phyloP scores from a whole-genome alignment of 176 grass and related monocot genomes.

The Rhynchospora breviuscula region DNA sequence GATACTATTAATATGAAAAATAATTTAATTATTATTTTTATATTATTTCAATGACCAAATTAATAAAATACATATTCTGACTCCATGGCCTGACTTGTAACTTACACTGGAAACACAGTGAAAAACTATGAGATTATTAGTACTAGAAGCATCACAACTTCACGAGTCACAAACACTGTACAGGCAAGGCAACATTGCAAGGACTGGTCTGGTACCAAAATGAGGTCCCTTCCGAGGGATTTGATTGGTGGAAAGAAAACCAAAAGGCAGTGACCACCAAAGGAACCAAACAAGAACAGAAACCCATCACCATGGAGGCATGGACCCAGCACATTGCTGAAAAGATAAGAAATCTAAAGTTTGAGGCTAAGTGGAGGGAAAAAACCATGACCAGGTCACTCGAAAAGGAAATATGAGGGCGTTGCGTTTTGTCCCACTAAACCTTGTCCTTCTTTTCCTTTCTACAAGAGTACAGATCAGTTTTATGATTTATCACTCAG shows the following conservation, averaged over 20 bases:
- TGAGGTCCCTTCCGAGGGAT: background rate
- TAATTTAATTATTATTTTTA: no score
- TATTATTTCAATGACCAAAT: no score
- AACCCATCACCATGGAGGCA: background rate
- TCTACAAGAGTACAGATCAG: background rate
- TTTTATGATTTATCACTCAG: no score
- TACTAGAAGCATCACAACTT: background rate
- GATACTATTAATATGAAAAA: no score
- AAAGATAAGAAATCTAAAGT: background rate
- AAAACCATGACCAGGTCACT: background rate
- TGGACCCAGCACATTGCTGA: background rate
- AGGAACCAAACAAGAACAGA: background rate
- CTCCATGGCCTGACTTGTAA: no score
- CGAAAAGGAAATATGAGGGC: background rate
- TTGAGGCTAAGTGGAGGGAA: background rate
- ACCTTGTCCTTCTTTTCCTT: background rate
- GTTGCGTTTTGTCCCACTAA: conserved; percentile 15
- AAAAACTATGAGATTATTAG: no score
- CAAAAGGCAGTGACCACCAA: background rate
- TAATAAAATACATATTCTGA: no score
- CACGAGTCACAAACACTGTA: background rate
- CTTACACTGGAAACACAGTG: no score
- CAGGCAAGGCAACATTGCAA: background rate
- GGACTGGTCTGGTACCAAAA: background rate
- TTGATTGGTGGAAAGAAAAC: background rate